Evolutionary conservation across 2,329 filamentous ascomycete species (phyloP).

Genomic region (Microcera coccophila): DNA sequence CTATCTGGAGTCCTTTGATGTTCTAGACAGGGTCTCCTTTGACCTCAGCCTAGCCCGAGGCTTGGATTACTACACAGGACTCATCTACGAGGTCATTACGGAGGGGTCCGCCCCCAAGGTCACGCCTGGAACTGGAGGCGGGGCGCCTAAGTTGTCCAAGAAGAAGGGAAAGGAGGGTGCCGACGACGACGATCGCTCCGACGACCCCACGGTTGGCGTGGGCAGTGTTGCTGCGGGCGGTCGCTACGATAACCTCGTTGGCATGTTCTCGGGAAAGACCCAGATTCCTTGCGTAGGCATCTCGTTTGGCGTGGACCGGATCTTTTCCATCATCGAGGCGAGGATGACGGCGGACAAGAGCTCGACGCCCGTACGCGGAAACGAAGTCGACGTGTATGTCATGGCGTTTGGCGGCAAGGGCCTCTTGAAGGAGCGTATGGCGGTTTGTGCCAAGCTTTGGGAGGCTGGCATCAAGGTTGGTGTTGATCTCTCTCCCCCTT

Average conservation of each 20-base stretch:
- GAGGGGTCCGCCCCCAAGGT: slow-evolving; percentile 64
- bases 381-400: slow-evolving; percentile 84
- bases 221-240: slow-evolving; percentile 87
- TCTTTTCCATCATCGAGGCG: slow-evolving; percentile 87
- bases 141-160: slow-evolving; percentile 39
- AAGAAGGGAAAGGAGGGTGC: slow-evolving; percentile 50
- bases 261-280: slow-evolving; percentile 84
- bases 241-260: slow-evolving; percentile 87
- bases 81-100: slow-evolving; percentile 87
- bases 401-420: slow-evolving; percentile 92
- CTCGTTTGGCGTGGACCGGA: slow-evolving; percentile 92
- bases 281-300: slow-evolving; percentile 66
- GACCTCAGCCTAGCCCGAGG: slow-evolving; percentile 87
- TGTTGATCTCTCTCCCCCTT: neutral
- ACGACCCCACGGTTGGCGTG: slow-evolving; percentile 77
- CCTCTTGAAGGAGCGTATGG: slow-evolving; percentile 81
- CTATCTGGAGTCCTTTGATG: slow-evolving; percentile 75
- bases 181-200: slow-evolving; percentile 63
- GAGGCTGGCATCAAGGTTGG: slow-evolving; percentile 77
- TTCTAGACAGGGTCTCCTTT: slow-evolving; percentile 73
- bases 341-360: slow-evolving; percentile 58
- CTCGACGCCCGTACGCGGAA: slow-evolving; percentile 46
- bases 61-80: slow-evolving; percentile 86
- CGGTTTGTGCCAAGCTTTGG: slow-evolving; percentile 73
- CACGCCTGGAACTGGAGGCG: slow-evolving; percentile 34